A percentile compares a stretch with the other conserved stretches of the same genome.
phyloP scores from a whole-genome alignment of 768 basidiomycete genomes.

The Candolleomyces aberdarensis region DNA sequence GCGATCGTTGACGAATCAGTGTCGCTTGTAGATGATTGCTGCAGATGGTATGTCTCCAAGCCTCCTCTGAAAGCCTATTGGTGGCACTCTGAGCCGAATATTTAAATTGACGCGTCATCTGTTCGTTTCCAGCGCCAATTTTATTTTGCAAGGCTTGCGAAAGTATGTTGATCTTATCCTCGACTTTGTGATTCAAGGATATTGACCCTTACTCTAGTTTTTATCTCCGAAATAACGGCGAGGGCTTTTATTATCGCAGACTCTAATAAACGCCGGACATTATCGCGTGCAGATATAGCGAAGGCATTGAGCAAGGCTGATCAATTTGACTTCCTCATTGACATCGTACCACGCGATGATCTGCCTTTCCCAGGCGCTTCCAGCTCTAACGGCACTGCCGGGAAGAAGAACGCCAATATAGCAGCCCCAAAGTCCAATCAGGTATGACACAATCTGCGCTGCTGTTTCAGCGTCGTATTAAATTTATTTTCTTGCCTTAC shows the following conservation, averaged over 20 bases:
- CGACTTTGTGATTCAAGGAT: neutral
- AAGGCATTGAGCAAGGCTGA: slow-evolving; percentile 90
- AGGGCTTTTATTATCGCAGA: slow-evolving; percentile 95
- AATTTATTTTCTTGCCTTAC: neutral
- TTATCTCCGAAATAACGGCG: slow-evolving; percentile 95
- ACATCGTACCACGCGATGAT: slow-evolving; percentile 90
- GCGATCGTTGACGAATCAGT: slow-evolving; percentile 10
- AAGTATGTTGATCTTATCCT: slow-evolving; percentile 53
- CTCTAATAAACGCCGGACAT: slow-evolving; percentile 92
- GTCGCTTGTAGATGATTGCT: slow-evolving; percentile 83
- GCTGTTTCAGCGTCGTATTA: neutral
- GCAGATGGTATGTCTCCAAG: slow-evolving; percentile 65
- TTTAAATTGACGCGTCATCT: slow-evolving; percentile 7
- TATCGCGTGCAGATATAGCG: slow-evolving; percentile 91
- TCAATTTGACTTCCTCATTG: slow-evolving; percentile 97
- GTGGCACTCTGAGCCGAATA: neutral
- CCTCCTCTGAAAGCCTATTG: slow-evolving; percentile 4
- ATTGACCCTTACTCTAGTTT: slow-evolving; percentile 50
- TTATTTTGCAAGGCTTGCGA: slow-evolving; percentile 98
- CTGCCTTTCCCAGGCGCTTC: slow-evolving; percentile 29
- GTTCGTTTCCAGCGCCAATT: slow-evolving; percentile 65
- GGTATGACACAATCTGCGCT: neutral
- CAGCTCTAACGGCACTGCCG: slow-evolving; percentile 9
- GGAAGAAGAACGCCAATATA: slow-evolving; percentile 18
- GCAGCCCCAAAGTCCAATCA: slow-evolving; percentile 1